Conservation (phyloP, 2,329 filamentous ascomycete genomes). For the Penicillium sp. region DNA sequence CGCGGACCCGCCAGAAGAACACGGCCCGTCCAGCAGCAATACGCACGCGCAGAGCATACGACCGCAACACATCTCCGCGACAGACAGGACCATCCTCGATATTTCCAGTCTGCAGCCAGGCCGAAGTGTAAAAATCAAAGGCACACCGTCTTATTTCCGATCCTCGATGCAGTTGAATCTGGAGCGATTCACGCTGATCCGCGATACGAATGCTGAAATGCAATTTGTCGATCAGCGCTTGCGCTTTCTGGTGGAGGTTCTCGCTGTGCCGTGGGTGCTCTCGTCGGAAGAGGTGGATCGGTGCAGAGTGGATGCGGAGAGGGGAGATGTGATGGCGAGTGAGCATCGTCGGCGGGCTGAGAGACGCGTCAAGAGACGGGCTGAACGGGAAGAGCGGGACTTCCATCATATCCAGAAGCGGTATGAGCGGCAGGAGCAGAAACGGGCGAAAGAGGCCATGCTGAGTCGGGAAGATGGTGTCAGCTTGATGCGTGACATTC, state of each 20-base stretch:
- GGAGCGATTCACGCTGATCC: slow-evolving; percentile 47
- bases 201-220: slow-evolving; percentile 51
- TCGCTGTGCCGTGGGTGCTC: slow-evolving; percentile 51
- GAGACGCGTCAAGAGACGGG: slow-evolving; percentile 20
- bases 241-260: slow-evolving; percentile 44
- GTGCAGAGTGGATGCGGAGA: slow-evolving; percentile 39
- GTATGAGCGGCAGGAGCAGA: slow-evolving; percentile 38
- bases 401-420: slow-evolving; percentile 26
- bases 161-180: slow-evolving; percentile 48
- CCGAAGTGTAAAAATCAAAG: slow-evolving; percentile 51
- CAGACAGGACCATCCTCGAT: slow-evolving; percentile 37
- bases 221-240: slow-evolving; percentile 48
- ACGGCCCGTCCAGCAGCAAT: too few relatives aligned
- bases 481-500: slow-evolving; percentile 20
- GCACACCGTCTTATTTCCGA: slow-evolving; percentile 50
- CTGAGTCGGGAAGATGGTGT: slow-evolving; percentile 27
- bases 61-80: slow-evolving; percentile 20
- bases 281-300: slow-evolving; percentile 37
- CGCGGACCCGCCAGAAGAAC: slow-evolving; percentile 18
- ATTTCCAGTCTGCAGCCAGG: slow-evolving; percentile 45
- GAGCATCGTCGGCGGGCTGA: slow-evolving; percentile 33
- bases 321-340: slow-evolving; percentile 33
- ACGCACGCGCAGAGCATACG: background rate
- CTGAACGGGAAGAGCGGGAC: slow-evolving; percentile 35
- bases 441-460: slow-evolving; percentile 31